A percentile compares a stretch with the other conserved stretches of the same genome.
phyloP scores from a whole-genome alignment of 176 grass and related monocot species.

The Avena eriantha region DNA sequence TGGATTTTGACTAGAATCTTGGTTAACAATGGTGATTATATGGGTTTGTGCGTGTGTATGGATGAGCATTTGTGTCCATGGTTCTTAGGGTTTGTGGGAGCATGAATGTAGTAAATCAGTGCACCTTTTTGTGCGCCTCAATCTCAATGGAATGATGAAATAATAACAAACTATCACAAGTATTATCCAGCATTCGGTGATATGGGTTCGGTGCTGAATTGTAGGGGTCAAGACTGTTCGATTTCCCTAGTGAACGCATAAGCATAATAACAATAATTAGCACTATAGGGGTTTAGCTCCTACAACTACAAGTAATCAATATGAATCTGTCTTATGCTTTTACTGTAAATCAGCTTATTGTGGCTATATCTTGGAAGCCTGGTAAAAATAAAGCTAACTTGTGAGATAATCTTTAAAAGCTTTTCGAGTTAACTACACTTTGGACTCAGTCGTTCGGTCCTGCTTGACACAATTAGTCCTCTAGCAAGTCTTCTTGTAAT shows the following conservation, averaged over 20 bases:
- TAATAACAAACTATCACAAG: neutral
- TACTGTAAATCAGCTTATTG: neutral
- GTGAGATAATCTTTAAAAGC: neutral
- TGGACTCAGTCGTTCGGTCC: conserved; percentile 7
- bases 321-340: neutral
- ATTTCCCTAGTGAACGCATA: neutral
- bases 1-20: neutral
- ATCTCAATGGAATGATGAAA: neutral
- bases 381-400: conserved; percentile 3
- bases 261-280: neutral
- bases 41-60: neutral
- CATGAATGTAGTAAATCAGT: conserved; percentile 5
- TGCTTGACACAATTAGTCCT: neutral
- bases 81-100: neutral
- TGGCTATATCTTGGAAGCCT: conserved; percentile 2
- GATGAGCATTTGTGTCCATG: neutral
- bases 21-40: neutral
- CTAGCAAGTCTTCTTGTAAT: neutral
- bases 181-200: conserved; percentile 11
- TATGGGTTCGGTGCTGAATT: neutral
- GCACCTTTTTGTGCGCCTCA: conserved; percentile 1
- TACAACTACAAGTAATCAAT: neutral
- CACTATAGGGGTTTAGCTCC: neutral
- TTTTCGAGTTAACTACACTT: neutral
- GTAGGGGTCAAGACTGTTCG: neutral